Evolutionary conservation across 306 rosid genomes (phyloP).

Genomic region (Acacia crassicarpa): DNA sequence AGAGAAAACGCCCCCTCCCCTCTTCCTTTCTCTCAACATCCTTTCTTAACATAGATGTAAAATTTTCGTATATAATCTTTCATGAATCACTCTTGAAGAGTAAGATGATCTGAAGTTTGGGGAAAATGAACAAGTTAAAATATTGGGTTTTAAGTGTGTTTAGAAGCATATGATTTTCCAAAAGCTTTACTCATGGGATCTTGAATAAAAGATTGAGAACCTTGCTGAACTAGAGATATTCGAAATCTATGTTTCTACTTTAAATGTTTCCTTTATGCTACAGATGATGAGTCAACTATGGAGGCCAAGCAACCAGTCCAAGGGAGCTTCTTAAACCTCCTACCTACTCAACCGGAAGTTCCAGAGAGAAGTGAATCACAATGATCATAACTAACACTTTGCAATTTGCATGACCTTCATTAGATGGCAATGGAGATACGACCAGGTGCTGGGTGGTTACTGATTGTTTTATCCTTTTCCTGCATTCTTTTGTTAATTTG

Average conservation of each 20-base stretch:
- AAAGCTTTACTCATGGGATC: not conserved
- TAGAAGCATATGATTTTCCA: not conserved
- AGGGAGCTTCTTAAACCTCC: conserved; percentile 81
- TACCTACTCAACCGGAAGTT: conserved; percentile 73
- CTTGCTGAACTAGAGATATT: conserved; percentile 14
- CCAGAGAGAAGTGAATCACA: conserved; percentile 66
- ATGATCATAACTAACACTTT: conserved; percentile 43
- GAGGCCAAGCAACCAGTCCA: conserved; percentile 58
- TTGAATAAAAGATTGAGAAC: conserved; percentile 12
- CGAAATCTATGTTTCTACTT: not conserved
- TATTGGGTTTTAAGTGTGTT: not conserved
- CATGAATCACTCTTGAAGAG: not conserved
- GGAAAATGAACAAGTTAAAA: not conserved
- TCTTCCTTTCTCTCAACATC: not conserved
- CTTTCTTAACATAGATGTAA: not conserved
- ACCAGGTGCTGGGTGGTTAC: conserved; percentile 28
- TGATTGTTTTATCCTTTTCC: conserved; percentile 38
- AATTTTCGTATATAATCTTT: not conserved
- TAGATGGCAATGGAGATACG: conserved; percentile 38
- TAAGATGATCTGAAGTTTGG: conserved; percentile 20
- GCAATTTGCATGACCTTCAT: conserved; percentile 33
- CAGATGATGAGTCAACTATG: conserved; percentile 79
- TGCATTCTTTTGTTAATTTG: conserved; percentile 50
- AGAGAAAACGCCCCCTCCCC: not conserved
- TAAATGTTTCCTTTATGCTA: conserved; percentile 19